Percentiles rank a stretch among this genome's conserved stretches.
Conservation (phyloP, 2,329 filamentous ascomycete species). For the Exophiala phaeomuriformis region DNA sequence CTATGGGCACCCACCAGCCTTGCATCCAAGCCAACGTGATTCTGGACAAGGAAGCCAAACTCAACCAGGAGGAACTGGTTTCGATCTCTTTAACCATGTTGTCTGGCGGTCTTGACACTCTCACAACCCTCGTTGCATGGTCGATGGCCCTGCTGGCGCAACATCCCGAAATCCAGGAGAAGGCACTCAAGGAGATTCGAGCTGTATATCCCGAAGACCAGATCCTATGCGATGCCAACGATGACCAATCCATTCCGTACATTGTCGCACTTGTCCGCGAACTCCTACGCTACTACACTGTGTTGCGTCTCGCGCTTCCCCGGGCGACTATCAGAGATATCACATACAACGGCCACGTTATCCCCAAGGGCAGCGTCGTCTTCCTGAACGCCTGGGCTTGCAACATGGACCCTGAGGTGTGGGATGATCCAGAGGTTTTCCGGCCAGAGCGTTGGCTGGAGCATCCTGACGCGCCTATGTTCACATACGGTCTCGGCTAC, state of each 20-base stretch:
- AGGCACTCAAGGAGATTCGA: conserved; percentile 51
- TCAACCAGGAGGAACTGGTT: conserved; percentile 56
- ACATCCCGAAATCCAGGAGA: conserved; percentile 55
- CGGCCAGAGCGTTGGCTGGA: conserved; percentile 57
- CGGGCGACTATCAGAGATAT: conserved; percentile 56
- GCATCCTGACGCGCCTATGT: conserved; percentile 56
- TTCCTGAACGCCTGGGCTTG: conserved; percentile 63
- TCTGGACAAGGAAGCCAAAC: conserved; percentile 54
- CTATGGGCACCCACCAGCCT: conserved; percentile 53
- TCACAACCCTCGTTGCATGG: conserved; percentile 60
- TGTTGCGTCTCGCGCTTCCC: conserved; percentile 56
- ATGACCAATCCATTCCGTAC: conserved; percentile 59
- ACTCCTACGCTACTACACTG: conserved; percentile 56
- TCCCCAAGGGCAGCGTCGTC: conserved; percentile 57
- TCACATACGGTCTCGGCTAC: conserved; percentile 60
- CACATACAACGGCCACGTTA: conserved; percentile 49
- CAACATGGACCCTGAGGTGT: conserved; percentile 57
- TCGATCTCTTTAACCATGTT: conserved; percentile 63
- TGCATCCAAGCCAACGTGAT: conserved; percentile 64
- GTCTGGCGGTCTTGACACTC: conserved; percentile 59
- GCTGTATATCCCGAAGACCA: conserved; percentile 47
- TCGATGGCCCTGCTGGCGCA: conserved; percentile 54
- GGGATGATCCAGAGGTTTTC: conserved; percentile 52
- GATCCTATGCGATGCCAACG: conserved; percentile 50
- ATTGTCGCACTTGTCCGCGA: conserved; percentile 58